These are phyloP conservation scores for Rhodotorula taiwanensis DNA, from an alignment of 768 basidiomycete species.

Conservation along the genomic window DNA sequence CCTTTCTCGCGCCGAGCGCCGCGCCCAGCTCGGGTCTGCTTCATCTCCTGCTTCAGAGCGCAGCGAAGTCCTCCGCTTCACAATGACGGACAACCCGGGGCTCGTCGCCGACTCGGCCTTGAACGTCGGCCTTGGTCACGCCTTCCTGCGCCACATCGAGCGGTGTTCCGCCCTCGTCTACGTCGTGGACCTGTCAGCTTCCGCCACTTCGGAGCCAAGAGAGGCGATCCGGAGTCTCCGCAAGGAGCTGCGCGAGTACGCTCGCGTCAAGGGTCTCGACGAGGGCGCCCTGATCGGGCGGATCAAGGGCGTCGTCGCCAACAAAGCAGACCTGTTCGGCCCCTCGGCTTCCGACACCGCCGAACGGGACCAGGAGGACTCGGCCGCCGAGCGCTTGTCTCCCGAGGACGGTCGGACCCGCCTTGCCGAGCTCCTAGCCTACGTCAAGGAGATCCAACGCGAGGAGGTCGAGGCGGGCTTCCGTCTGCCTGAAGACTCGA, in stretches of 20 bases:
- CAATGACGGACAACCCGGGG: slow-evolving; percentile 94
- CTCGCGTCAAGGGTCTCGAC: slow-evolving; percentile 47
- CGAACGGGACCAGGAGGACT: slow-evolving; percentile 46
- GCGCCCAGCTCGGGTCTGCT: neutral
- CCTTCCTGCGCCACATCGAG: slow-evolving; percentile 87
- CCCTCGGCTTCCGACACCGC: slow-evolving; percentile 35
- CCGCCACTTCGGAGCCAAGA: slow-evolving; percentile 57
- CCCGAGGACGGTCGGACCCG: slow-evolving; percentile 2
- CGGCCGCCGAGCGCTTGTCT: slow-evolving; percentile 50
- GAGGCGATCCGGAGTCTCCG: slow-evolving; percentile 65
- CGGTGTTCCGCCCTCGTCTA: slow-evolving; percentile 82
- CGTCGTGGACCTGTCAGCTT: slow-evolving; percentile 72
- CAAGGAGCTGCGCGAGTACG: slow-evolving; percentile 68
- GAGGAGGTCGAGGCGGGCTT: slow-evolving; percentile 45
- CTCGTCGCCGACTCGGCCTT: slow-evolving; percentile 75
- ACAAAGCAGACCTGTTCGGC: slow-evolving; percentile 86
- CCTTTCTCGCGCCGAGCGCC: slow-evolving; percentile 9
- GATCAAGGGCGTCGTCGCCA: slow-evolving; percentile 76
- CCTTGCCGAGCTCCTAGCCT: slow-evolving; percentile 5
- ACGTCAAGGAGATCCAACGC: neutral
- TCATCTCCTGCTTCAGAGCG: neutral
- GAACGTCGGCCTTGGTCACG: slow-evolving; percentile 86
- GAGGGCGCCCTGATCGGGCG: slow-evolving; percentile 68
- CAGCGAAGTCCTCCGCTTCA: slow-evolving; percentile 74
- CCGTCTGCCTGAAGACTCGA: slow-evolving; percentile 47